Evolutionary conservation across 2,329 filamentous ascomycete genomes (phyloP).

Genomic region (Verticillium isaacii): DNA sequence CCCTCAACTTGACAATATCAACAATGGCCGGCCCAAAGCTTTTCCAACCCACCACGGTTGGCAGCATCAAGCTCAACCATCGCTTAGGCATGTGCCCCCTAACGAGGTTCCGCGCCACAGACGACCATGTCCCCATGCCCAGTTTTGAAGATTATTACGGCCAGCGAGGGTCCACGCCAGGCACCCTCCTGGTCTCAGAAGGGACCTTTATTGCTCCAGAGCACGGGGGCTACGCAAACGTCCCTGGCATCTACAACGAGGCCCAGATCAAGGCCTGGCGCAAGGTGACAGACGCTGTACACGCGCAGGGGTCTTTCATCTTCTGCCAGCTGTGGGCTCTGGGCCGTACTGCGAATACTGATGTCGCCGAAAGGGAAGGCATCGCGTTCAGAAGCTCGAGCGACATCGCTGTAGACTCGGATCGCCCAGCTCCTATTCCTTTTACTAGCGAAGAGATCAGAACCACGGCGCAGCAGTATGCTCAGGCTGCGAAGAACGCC

Average conservation of each 20-base stretch:
- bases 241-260: conserved; percentile 50
- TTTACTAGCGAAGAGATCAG: conserved; percentile 66
- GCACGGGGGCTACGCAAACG: conserved; percentile 31
- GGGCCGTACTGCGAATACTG: conserved; percentile 44
- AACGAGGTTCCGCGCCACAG: conserved; percentile 15
- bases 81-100: conserved; percentile 18
- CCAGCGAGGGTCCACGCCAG: conserved; percentile 34
- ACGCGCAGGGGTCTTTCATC: conserved; percentile 32
- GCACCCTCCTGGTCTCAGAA: conserved; percentile 37
- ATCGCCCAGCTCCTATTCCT: conserved; percentile 63
- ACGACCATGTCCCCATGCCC: conserved; percentile 7
- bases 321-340: conserved; percentile 58
- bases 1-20: not conserved
- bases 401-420: conserved; percentile 33
- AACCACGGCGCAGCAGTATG: conserved; percentile 52
- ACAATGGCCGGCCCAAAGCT: conserved; percentile 10
- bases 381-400: conserved; percentile 18
- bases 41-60: conserved; percentile 14
- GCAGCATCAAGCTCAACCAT: conserved; percentile 14
- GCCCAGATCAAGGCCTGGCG: conserved; percentile 34
- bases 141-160: conserved; percentile 33
- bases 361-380: conserved; percentile 17
- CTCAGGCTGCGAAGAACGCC: conserved; percentile 46
- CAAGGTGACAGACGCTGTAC: conserved; percentile 17
- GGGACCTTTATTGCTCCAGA: conserved; percentile 35